Evolutionary conservation across 345 rosid species (phyloP), one percentile per base, ranked within the genome.

Genomic region (Citrus mangshanensis): DNA sequence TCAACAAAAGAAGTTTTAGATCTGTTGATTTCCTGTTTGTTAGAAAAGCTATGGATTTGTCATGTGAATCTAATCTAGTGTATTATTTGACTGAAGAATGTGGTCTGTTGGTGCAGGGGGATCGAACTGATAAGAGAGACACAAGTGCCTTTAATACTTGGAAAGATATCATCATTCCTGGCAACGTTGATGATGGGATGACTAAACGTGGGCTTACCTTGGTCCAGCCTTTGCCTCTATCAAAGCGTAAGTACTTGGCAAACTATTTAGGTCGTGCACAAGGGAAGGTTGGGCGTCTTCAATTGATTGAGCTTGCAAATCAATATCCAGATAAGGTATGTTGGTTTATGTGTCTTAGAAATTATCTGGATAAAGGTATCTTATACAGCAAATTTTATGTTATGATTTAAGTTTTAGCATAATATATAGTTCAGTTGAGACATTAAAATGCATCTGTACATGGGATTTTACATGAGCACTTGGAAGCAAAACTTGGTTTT

Each of bases 141-240:
- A 85, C 87, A 12, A 94, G 90, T 85, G 97, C 99, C 62, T 96
- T 94, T 67, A 93, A 89, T 86, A 91, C 99, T 69, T 96, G 99
- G 99, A 96, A 96, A 86, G 99, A 94, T 82, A 91, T 95, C 76
- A 91, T 95, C 74, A 92, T 95, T 83, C 99, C 99, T 37, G 99
- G 99, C 71, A 93, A 96, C 75, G 88, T 96, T 37, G 97, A 94
- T 66, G 97, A 96, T 84, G 93, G 89, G 59, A 96, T 96, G 97
- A 93, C 95, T 25, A 87, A 77, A 84, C 71, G 60, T 28, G 91
- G 87, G 35, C 77, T 76, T 65, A 77, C 89, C 6, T 46, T 87
- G 75, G 91, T 93, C 58, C 91, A 81, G 81, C 99, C 99, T 76
- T 85, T 92, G 86, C 94, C 97, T 82, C 64, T 96, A 73, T 79